Percentiles rank a stretch among this genome's conserved stretches.
Evolutionary conservation across 1,139 yeast genomes (phyloP).

Genomic region (Suhomyces anneliseae): DNA sequence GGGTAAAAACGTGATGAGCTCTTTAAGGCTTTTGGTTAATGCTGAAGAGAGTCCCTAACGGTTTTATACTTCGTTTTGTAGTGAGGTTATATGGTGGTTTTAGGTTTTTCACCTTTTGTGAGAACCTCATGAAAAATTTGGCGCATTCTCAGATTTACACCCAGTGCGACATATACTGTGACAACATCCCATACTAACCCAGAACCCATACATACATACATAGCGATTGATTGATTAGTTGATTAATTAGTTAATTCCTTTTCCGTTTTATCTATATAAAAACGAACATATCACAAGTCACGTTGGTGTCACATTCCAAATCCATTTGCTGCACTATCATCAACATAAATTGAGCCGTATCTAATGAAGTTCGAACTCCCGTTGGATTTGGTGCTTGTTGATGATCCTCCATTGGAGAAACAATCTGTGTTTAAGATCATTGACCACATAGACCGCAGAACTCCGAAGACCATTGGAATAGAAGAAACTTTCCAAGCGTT

Average conservation of each 20-base stretch:
- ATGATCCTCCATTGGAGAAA: not conserved
- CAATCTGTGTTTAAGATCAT: not conserved
- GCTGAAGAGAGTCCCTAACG: not conserved
- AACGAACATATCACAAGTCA: too few species aligned
- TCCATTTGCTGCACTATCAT: too few species aligned
- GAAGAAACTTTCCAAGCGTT: constrained; percentile 3
- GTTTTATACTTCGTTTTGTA: not conserved
- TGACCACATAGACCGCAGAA: not conserved
- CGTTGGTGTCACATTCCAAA: too few species aligned
- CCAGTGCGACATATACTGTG: not conserved
- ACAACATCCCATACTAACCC: too few species aligned
- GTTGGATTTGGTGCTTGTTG: constrained; percentile 9
- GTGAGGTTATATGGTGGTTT: not conserved
- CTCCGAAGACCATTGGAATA: not conserved
- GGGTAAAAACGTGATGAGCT: not conserved
- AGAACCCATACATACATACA: too few species aligned
- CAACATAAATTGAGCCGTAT: not conserved
- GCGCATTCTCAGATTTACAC: constrained; percentile 1
- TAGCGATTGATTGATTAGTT: too few species aligned
- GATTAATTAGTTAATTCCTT: too few species aligned
- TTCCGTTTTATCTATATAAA: too few species aligned
- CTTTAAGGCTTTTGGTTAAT: constrained; percentile 2
- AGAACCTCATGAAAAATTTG: constrained; percentile 1
- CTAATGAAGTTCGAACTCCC: constrained; percentile 14
- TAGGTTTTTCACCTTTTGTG: not conserved